Base-by-base conservation (phyloP, 768 basidiomycete species). In the Amanita jacksonii region DNA sequence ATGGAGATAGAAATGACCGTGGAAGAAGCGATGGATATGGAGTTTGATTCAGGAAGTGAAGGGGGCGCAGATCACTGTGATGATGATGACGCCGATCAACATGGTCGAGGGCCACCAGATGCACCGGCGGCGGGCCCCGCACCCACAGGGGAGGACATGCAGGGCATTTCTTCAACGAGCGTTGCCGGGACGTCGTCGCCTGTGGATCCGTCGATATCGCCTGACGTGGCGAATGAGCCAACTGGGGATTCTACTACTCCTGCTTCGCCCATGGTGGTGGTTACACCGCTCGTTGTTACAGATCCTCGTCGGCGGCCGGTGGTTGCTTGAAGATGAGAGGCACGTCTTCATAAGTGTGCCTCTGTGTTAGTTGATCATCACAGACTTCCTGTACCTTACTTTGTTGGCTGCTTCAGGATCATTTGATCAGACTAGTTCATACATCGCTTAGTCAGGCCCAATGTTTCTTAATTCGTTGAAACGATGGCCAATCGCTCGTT, bases 1-100 rank as follows among this genome's bases (percentile, higher is more conserved):
- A 65, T 65, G 59, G 61, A 54, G 23, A 59, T 67, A 54, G 61
- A 52, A 15, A 56, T 53, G 41, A 50, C 49, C 15, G 38, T 52
- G 41, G 54, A 52, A 23, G 48, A 51, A 32, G 46, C 40, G 23
- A 47, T 41, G 46, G 46, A 41, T n/a, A 37, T 47, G 46, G 40
- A 40, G 12, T 47, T 32, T 4, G 46, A 45, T 16, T 45, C 44
- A 1, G 44, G 35, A 20, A 47, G 40, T 16, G 46, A 47, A 24
- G 39, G 8, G 10, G 45, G 18, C 13, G 46, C 28, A 1, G 30
- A 34, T 28, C 19, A 28, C 18, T 30, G 32, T 40, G 25, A 34
- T 45, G 23, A 15, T 23, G 28, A 19, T 9, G 9, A 38, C 22
- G 25, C 22, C 9, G 24, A 28, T 13, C 19, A n/a, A 13, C 34